A percentile compares a stretch with the other conserved stretches of the same genome.
Evolutionary conservation across 202 grass and related monocot species (phyloP).

Genomic region (Hordeum pubiflorum): DNA sequence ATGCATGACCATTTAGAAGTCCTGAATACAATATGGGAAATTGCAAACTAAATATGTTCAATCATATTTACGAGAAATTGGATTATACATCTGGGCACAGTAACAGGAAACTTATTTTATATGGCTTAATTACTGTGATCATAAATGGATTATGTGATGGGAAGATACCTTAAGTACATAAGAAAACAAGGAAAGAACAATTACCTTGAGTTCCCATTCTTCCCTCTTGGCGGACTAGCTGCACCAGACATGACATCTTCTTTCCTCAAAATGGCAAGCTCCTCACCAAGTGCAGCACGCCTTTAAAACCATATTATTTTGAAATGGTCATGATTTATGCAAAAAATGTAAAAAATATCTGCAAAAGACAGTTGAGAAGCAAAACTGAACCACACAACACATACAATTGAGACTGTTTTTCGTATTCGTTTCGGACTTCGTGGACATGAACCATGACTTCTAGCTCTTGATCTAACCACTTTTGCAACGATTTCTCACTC

Average conservation of each 20-base stretch:
- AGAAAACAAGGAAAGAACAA: slow-evolving; percentile 10
- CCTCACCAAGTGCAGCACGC: slow-evolving; percentile 82
- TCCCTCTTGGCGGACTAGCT: slow-evolving; percentile 59
- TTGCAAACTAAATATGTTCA: neutral
- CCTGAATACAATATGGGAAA: neutral
- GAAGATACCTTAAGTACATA: slow-evolving; percentile 3
- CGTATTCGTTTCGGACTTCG: slow-evolving; percentile 97
- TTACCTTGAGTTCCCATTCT: slow-evolving; percentile 86
- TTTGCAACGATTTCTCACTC: slow-evolving; percentile 83
- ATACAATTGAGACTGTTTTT: slow-evolving; percentile 99
- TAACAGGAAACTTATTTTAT: neutral
- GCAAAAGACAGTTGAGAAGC: slow-evolving; percentile 5
- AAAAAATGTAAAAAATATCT: neutral
- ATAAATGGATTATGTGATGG: neutral
- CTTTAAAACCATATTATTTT: slow-evolving; percentile 36
- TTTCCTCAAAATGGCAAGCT: slow-evolving; percentile 84
- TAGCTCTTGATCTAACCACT: slow-evolving; percentile 97
- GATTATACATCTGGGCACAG: neutral
- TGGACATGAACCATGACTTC: slow-evolving; percentile 98
- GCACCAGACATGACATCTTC: slow-evolving; percentile 48
- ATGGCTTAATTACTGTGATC: neutral
- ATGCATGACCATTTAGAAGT: slow-evolving; percentile 3
- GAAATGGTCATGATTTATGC: neutral
- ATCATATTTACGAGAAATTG: neutral
- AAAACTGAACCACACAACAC: slow-evolving; percentile 30